phyloP scores from a whole-genome alignment of 768 basidiomycete genomes.

The Lanmaoa rubissima region DNA sequence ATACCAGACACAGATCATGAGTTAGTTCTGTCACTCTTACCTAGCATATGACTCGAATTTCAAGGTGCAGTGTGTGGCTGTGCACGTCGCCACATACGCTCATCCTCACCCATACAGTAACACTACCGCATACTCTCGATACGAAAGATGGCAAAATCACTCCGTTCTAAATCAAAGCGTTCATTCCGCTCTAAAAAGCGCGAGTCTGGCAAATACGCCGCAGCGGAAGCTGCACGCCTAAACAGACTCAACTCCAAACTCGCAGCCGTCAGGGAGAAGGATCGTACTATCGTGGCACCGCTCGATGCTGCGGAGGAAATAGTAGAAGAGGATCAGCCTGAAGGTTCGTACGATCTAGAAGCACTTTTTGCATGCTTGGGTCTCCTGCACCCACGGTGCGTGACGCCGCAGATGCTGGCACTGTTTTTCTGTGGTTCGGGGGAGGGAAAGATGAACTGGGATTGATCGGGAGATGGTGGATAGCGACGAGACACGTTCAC shows the following conservation, averaged over 20 bases:
- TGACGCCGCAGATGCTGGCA: slow-evolving; percentile 38
- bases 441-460: background rate
- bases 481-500: background rate
- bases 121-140: background rate
- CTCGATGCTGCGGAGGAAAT: slow-evolving; percentile 33
- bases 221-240: slow-evolving; percentile 71
- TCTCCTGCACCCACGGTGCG: slow-evolving; percentile 54
- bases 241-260: slow-evolving; percentile 72
- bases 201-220: slow-evolving; percentile 72
- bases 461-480: background rate
- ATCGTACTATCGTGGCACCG: slow-evolving; percentile 24
- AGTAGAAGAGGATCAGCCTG: slow-evolving; percentile 27
- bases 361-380: slow-evolving; percentile 43
- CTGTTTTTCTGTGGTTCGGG: slow-evolving; percentile 10
- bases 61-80: slow-evolving; percentile 4
- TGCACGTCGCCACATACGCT: background rate
- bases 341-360: slow-evolving; percentile 57
- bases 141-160: slow-evolving; percentile 73
- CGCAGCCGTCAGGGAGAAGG: slow-evolving; percentile 41
- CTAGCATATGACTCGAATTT: background rate
- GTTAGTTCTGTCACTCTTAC: too few species aligned
- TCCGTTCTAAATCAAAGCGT: slow-evolving; percentile 79
- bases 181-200: slow-evolving; percentile 76
- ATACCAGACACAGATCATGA: background rate
- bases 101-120: background rate